These are phyloP conservation scores for Amorphotheca resinae DNA, from an alignment of 495 filamentous ascomycete genomes.

Conservation along the genomic window DNA sequence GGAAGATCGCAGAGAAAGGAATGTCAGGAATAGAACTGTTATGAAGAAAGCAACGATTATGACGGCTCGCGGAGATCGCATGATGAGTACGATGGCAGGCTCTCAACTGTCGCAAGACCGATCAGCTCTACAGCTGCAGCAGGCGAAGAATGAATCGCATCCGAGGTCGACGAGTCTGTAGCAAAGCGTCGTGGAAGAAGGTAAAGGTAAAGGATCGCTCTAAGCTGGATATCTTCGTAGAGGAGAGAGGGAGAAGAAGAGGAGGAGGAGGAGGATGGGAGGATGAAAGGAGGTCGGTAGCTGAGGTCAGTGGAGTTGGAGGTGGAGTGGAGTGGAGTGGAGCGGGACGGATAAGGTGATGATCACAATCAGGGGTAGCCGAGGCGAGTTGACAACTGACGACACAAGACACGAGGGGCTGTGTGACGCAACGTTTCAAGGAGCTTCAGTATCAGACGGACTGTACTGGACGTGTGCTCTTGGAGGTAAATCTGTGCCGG, in stretches of 20 bases:
- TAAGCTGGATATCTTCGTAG: no score
- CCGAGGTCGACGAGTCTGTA: slow-evolving; percentile 6
- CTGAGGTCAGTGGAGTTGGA: neutral
- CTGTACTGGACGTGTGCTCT: no score
- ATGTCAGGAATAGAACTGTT: slow-evolving; percentile 16
- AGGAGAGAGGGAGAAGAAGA: no score
- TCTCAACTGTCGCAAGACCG: slow-evolving; percentile 15
- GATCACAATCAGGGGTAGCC: neutral
- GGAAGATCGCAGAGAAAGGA: slow-evolving; percentile 16
- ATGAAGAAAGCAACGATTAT: slow-evolving; percentile 19
- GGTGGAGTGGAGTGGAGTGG: neutral
- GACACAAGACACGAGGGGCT: neutral
- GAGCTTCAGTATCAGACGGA: no score
- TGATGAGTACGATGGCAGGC: slow-evolving; percentile 20
- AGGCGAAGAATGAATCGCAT: slow-evolving; percentile 9
- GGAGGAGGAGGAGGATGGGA: neutral
- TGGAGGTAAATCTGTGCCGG: no score
- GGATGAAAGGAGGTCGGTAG: neutral
- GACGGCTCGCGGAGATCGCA: slow-evolving; percentile 44
- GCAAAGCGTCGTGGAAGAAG: neutral
- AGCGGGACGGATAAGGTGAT: neutral
- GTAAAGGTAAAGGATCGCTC: neutral
- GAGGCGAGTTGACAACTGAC: neutral
- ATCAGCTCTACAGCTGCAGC: slow-evolving; percentile 19
- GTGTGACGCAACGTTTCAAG: neutral